phyloP scores from a whole-genome alignment of 1,284 basidiomycete species.

The Athelia sp. region DNA sequence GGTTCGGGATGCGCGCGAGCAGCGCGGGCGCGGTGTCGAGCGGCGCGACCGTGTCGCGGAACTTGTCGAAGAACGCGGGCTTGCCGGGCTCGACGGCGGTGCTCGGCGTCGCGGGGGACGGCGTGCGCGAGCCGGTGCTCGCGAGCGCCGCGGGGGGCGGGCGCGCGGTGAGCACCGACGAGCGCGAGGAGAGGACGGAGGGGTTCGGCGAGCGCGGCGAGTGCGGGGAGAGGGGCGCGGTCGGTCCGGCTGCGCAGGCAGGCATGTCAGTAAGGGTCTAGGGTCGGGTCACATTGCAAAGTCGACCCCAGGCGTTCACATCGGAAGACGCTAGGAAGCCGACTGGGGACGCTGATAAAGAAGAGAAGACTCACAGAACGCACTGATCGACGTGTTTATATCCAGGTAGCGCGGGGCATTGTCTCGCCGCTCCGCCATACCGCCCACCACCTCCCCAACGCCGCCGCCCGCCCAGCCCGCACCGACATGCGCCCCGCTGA shows the following conservation, averaged over 20 bases:
- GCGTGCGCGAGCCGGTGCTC: not conserved
- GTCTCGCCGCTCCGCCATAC: constrained; percentile 27
- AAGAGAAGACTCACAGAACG: constrained; percentile 8
- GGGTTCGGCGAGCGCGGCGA: constrained; percentile 37
- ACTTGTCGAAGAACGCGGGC: constrained; percentile 38
- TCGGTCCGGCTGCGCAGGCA: constrained; percentile 22
- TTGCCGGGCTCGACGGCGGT: not conserved
- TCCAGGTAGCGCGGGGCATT: constrained; percentile 51
- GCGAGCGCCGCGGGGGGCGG: not conserved
- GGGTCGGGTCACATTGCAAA: too few relatives aligned
- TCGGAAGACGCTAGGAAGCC: constrained; percentile 2
- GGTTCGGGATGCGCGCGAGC: constrained; percentile 11
- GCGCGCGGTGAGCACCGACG: not conserved
- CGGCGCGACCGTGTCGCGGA: constrained; percentile 29
- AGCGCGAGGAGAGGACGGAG: constrained; percentile 38
- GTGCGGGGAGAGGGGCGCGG: constrained; percentile 42
- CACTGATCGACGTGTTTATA: constrained; percentile 37
- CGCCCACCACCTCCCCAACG: constrained; percentile 18
- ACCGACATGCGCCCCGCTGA: not conserved
- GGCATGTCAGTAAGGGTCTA: constrained; percentile 6
- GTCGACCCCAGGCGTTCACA: not conserved
- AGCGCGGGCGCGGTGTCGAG: constrained; percentile 14
- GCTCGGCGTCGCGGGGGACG: not conserved
- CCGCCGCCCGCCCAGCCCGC: constrained; percentile 6
- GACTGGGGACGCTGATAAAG: constrained; percentile 6